phyloP scores from a whole-genome alignment of 345 rosid species.

The Populus davidiana region DNA sequence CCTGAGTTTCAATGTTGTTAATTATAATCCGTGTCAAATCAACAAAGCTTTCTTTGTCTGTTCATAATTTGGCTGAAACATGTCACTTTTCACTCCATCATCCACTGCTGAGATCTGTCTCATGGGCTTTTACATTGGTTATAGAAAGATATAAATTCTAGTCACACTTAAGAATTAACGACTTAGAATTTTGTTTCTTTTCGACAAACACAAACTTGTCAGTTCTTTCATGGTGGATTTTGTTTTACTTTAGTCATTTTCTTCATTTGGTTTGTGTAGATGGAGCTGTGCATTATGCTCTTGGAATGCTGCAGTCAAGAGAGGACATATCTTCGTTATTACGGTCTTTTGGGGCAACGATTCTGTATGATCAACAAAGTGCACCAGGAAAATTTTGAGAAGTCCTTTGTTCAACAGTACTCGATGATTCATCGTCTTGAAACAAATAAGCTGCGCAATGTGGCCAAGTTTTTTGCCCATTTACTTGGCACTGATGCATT shows the following conservation, averaged over 20 bases:
- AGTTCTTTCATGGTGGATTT: background rate
- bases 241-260: background rate
- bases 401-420: slow-evolving; percentile 85
- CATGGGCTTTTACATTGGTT: too few species aligned
- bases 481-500: slow-evolving; percentile 86
- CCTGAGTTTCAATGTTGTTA: background rate
- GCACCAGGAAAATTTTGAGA: slow-evolving; percentile 86
- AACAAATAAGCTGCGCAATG: slow-evolving; percentile 82
- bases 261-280: slow-evolving; percentile 46
- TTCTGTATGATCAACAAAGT: slow-evolving; percentile 94
- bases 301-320: slow-evolving; percentile 95
- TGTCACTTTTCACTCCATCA: too few species aligned
- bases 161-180: too few species aligned
- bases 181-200: too few species aligned
- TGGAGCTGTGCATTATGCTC: slow-evolving; percentile 92
- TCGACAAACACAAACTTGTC: background rate
- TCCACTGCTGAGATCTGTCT: too few species aligned
- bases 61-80: too few species aligned
- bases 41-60: too few species aligned
- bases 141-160: too few species aligned
- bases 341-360: slow-evolving; percentile 86
- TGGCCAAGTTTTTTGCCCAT: slow-evolving; percentile 94
- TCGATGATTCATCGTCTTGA: slow-evolving; percentile 95
- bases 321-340: slow-evolving; percentile 90
- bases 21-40: too few species aligned